Conservation (phyloP, 2,329 filamentous ascomycete genomes). For the Graphilbum fragrans region DNA sequence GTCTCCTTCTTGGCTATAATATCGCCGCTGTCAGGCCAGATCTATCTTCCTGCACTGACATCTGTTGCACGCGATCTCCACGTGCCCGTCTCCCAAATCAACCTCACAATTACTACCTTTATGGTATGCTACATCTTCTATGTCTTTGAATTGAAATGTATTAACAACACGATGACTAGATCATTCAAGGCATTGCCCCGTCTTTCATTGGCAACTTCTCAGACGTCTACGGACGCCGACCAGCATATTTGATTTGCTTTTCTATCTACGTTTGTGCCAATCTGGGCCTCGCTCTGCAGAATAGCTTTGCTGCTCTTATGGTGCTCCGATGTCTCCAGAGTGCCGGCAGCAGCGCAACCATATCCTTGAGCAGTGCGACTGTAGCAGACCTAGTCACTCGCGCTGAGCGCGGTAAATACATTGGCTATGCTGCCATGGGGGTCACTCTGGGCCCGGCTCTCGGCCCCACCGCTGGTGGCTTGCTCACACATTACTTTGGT, state of each 20-base stretch:
- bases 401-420: slow-evolving; percentile 41
- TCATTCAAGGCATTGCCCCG: slow-evolving; percentile 40
- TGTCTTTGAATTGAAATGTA: not conserved
- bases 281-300: slow-evolving; percentile 29
- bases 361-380: slow-evolving; percentile 8
- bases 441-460: slow-evolving; percentile 26
- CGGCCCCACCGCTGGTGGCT: slow-evolving; percentile 39
- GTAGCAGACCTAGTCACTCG: slow-evolving; percentile 25
- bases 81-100: slow-evolving; percentile 20
- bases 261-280: slow-evolving; percentile 30
- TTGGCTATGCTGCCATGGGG: slow-evolving; percentile 31
- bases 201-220: slow-evolving; percentile 34
- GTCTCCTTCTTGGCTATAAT: slow-evolving; percentile 10
- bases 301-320: slow-evolving; percentile 28
- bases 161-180: not conserved
- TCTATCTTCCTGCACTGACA: slow-evolving; percentile 7
- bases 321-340: slow-evolving; percentile 36
- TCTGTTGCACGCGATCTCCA: slow-evolving; percentile 15
- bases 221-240: slow-evolving; percentile 34
- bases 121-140: slow-evolving; percentile 14
- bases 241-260: slow-evolving; percentile 33
- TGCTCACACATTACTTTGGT: slow-evolving; percentile 35
- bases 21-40: slow-evolving; percentile 7
- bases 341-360: slow-evolving; percentile 20
- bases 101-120: slow-evolving; percentile 28